Conservation (phyloP, 257 asterid genomes). For the Osmanthus fragrans region DNA sequence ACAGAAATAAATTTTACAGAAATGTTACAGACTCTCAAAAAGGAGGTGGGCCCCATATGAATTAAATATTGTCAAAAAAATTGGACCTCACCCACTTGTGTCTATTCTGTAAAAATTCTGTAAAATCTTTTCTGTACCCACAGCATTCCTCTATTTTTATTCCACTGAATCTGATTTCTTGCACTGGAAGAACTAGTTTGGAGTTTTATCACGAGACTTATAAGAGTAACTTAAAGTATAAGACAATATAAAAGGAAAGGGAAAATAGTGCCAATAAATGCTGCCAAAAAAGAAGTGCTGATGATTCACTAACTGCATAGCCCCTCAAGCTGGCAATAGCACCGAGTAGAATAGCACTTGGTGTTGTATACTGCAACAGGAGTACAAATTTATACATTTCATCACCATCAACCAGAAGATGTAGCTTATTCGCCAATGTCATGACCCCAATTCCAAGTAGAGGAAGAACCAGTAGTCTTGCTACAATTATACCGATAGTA, state of each 20-base stretch:
- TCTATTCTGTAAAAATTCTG: too few relatives aligned
- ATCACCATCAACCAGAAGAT: slow-evolving; percentile 37
- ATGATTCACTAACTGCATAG: slow-evolving; percentile 47
- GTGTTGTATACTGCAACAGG: slow-evolving; percentile 42
- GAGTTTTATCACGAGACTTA: background rate
- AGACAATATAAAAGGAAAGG: slow-evolving; percentile 33
- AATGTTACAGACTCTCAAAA: too few relatives aligned
- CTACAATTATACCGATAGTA: slow-evolving; percentile 38
- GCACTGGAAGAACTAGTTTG: too few relatives aligned
- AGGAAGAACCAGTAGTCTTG: slow-evolving; percentile 41
- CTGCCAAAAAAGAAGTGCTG: slow-evolving; percentile 51
- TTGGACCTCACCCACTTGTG: too few relatives aligned
- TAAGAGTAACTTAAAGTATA: slow-evolving; percentile 33
- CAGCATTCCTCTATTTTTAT: too few relatives aligned
- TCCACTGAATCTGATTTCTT: too few relatives aligned
- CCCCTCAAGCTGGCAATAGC: slow-evolving; percentile 49
- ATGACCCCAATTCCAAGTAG: slow-evolving; percentile 41
- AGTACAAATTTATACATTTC: slow-evolving; percentile 41
- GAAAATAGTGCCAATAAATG: slow-evolving; percentile 41
- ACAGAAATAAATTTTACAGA: too few relatives aligned
- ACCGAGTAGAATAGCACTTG: slow-evolving; percentile 47
- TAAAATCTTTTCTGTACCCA: too few relatives aligned
- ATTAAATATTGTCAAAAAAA: too few relatives aligned
- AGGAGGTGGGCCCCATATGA: too few relatives aligned
- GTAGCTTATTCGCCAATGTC: slow-evolving; percentile 30